phyloP scores from a whole-genome alignment of 2,329 filamentous ascomycete genomes.

The Colletotrichum sp. region DNA sequence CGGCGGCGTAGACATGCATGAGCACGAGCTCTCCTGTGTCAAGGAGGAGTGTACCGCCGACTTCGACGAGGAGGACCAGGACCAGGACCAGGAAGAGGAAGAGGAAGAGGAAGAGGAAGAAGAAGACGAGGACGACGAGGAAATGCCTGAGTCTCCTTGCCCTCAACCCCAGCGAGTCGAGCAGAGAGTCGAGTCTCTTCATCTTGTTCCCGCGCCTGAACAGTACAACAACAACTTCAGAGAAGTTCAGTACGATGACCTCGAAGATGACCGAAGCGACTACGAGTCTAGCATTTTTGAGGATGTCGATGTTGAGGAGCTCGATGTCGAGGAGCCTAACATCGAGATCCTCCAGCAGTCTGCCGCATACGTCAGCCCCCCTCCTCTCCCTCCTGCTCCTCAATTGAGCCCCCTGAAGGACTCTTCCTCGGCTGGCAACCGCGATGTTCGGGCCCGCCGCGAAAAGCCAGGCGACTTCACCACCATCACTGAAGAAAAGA shows the following conservation, averaged over 20 bases:
- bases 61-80: conserved; percentile 44
- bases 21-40: conserved; percentile 39
- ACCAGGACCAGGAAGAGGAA: conserved; percentile 15
- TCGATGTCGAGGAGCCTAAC: conserved; percentile 47
- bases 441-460: conserved; percentile 22
- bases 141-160: conserved; percentile 30
- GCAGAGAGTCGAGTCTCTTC: conserved; percentile 39
- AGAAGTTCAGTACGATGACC: conserved; percentile 26
- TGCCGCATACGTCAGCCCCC: conserved; percentile 45
- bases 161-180: conserved; percentile 30
- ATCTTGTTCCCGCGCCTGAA: conserved; percentile 42
- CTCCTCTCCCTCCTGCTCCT: conserved; percentile 51
- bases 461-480: conserved; percentile 47
- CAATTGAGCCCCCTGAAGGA: conserved; percentile 58
- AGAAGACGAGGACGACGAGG: conserved; percentile 16
- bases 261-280: conserved; percentile 34
- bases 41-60: conserved; percentile 40
- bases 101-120: neutral
- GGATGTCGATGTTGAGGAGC: conserved; percentile 47
- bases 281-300: conserved; percentile 48
- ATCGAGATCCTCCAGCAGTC: conserved; percentile 52
- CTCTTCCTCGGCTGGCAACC: conserved; percentile 43
- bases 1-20: conserved; percentile 36
- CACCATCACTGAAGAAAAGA: conserved; percentile 54
- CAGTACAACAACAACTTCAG: neutral